phyloP scores from a whole-genome alignment of 163 green algal genomes.

The Picocystis sp. region DNA sequence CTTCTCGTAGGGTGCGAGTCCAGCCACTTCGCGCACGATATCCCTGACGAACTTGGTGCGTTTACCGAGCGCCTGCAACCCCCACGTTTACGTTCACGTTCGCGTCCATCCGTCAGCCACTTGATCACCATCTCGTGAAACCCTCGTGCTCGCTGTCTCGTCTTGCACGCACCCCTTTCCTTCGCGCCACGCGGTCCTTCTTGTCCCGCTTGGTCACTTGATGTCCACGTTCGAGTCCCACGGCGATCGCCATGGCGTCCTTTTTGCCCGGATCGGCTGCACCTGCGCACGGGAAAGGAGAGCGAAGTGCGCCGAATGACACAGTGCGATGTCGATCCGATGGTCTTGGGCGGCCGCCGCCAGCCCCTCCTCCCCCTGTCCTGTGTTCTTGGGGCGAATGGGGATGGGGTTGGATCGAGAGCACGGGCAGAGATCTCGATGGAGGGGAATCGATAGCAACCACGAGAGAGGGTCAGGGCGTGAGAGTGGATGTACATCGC shows the following conservation, averaged over 20 bases:
- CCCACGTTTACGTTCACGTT: neutral
- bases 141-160: slow-evolving; percentile 4
- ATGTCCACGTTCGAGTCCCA: slow-evolving; percentile 84
- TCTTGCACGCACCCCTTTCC: slow-evolving; percentile 51
- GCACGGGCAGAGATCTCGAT: too few species aligned
- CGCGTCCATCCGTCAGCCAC: neutral
- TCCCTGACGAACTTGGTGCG: slow-evolving; percentile 76
- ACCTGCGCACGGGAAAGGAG: too few species aligned
- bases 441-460: too few species aligned
- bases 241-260: slow-evolving; percentile 48
- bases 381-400: too few species aligned
- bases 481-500: too few species aligned
- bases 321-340: too few species aligned
- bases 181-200: slow-evolving; percentile 28
- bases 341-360: too few species aligned
- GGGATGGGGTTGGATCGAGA: too few species aligned
- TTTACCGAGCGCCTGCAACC: slow-evolving; percentile 51
- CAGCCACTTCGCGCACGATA: slow-evolving; percentile 83
- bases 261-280: neutral
- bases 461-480: too few species aligned
- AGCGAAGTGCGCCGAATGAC: too few species aligned
- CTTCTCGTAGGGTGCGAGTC: slow-evolving; percentile 92
- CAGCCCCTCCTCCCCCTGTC: too few species aligned
- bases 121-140: too few species aligned
- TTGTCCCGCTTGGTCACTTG: slow-evolving; percentile 62